These are phyloP conservation scores for Brassica incana DNA, from an alignment of 345 rosid genomes.

Conservation along the genomic window DNA sequence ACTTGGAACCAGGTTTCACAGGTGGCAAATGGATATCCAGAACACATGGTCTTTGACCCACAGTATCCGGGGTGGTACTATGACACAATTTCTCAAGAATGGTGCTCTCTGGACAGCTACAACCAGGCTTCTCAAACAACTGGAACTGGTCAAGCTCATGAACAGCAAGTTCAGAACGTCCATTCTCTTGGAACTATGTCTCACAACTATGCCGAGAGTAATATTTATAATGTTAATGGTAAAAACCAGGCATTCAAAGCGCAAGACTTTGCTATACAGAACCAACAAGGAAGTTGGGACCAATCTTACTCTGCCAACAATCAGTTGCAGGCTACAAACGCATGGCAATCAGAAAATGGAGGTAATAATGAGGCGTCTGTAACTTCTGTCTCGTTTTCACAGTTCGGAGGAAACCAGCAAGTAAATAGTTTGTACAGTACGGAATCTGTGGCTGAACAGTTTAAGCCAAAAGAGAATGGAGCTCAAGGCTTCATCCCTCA, in stretches of 20 bases:
- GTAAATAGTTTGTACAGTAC: constrained; percentile 47
- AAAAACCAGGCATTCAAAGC: constrained; percentile 45
- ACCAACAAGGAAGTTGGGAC: constrained; percentile 52
- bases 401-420: constrained; percentile 52
- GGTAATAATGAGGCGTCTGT: constrained; percentile 24
- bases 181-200: constrained; percentile 37
- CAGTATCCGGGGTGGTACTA: constrained; percentile 98
- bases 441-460: constrained; percentile 41
- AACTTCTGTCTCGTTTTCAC: constrained; percentile 33
- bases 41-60: constrained; percentile 83
- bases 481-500: constrained; percentile 49
- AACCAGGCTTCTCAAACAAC: constrained; percentile 52
- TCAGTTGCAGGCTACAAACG: constrained; percentile 40
- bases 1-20: constrained; percentile 70
- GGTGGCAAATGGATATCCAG: constrained; percentile 73
- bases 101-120: constrained; percentile 76
- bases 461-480: constrained; percentile 51
- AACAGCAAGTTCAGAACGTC: constrained; percentile 64
- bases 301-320: constrained; percentile 50
- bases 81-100: constrained; percentile 67
- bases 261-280: constrained; percentile 47
- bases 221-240: constrained; percentile 43
- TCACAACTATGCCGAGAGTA: constrained; percentile 39
- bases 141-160: constrained; percentile 44
- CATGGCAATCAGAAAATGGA: constrained; percentile 54